A percentile compares a stretch with the other conserved stretches of the same genome.
These are phyloP conservation scores for Fonsecaea nubica DNA, from an alignment of 2,329 filamentous ascomycete genomes.

Conservation along the genomic window DNA sequence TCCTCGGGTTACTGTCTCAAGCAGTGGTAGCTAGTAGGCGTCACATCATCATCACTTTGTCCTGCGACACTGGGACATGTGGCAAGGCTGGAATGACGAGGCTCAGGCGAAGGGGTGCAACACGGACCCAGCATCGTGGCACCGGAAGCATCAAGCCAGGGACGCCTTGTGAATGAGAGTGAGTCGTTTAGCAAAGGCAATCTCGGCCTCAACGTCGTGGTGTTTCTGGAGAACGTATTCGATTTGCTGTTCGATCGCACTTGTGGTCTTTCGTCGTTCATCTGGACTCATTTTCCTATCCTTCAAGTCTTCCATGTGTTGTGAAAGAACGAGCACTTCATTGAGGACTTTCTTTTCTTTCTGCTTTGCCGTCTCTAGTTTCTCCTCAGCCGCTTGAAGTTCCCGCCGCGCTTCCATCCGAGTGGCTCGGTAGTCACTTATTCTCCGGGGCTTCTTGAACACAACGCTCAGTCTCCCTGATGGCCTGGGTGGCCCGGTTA, in stretches of 20 bases:
- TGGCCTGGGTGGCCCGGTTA: slow-evolving; percentile 8
- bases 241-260: slow-evolving; percentile 30
- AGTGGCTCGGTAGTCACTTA: slow-evolving; percentile 23
- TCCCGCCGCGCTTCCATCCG: slow-evolving; percentile 24
- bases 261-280: slow-evolving; percentile 19
- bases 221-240: slow-evolving; percentile 29
- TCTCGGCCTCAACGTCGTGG: slow-evolving; percentile 29
- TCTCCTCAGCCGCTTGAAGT: slow-evolving; percentile 15
- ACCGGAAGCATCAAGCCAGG: slow-evolving; percentile 5
- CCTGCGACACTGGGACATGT: neutral
- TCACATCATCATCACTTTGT: neutral
- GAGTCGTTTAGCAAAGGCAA: slow-evolving; percentile 25
- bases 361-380: slow-evolving; percentile 22
- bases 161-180: slow-evolving; percentile 28
- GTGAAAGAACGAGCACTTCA: slow-evolving; percentile 22
- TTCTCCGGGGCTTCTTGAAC: slow-evolving; percentile 20
- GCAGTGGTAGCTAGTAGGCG: neutral
- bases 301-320: slow-evolving; percentile 25
- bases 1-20: neutral
- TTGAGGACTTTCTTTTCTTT: slow-evolving; percentile 30
- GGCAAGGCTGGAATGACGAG: neutral
- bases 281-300: slow-evolving; percentile 20
- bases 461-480: slow-evolving; percentile 25
- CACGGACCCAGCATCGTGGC: neutral
- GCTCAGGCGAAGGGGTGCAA: neutral